Evolutionary conservation across 805 yeast species (phyloP).

Genomic region (Metschnikowia arizonensis): DNA sequence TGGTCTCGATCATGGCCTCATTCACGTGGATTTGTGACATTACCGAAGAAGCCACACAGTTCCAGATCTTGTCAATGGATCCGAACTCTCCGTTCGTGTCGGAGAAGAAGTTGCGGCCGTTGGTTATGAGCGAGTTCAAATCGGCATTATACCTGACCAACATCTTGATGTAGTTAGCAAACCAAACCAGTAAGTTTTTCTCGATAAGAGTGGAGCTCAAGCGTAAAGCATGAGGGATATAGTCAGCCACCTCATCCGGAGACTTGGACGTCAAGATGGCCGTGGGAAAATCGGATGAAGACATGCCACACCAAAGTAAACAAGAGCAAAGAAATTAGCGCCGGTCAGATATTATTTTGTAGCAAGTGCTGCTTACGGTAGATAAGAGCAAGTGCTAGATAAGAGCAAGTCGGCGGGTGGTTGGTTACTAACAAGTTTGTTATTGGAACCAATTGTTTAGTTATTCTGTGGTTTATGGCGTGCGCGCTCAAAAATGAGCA

Average conservation of each 20-base stretch:
- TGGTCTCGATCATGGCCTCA: conserved; percentile 41
- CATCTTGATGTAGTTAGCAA: conserved; percentile 24
- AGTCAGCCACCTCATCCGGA: conserved; percentile 39
- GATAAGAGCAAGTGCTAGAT: no score
- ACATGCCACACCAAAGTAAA: conserved; percentile 7
- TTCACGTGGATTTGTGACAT: conserved; percentile 48
- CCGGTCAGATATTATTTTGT: neutral
- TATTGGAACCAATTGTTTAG: neutral
- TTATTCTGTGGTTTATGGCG: neutral
- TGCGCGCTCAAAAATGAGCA: conserved; percentile 3
- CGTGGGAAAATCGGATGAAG: conserved; percentile 26
- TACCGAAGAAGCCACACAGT: conserved; percentile 46
- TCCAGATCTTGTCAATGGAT: conserved; percentile 41
- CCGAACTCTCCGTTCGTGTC: conserved; percentile 30
- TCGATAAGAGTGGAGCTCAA: conserved; percentile 28
- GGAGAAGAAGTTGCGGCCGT: conserved; percentile 22
- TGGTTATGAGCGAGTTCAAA: conserved; percentile 19
- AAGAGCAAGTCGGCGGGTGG: neutral
- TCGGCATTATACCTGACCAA: conserved; percentile 20
- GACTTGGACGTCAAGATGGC: conserved; percentile 39
- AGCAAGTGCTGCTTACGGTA: no score
- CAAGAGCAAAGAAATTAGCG: neutral
- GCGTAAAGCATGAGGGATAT: conserved; percentile 34
- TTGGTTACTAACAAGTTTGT: neutral
- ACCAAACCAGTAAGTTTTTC: conserved; percentile 33